These are phyloP conservation scores for Gastrolobium bilobum DNA, from an alignment of 306 rosid genomes.

Conservation along the genomic window DNA sequence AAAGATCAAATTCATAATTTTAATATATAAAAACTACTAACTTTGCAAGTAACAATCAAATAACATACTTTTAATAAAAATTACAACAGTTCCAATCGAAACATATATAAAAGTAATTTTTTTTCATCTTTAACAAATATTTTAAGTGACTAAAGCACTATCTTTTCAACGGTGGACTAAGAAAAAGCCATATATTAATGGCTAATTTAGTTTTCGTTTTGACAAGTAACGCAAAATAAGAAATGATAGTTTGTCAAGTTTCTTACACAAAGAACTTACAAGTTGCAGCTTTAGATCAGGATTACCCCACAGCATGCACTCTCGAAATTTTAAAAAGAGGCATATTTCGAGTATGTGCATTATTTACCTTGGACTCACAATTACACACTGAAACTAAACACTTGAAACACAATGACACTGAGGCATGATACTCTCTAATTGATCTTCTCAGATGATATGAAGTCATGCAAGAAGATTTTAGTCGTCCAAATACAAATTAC, in stretches of 20 bases:
- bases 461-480: too few species aligned
- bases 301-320: not conserved
- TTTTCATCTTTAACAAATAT: too few species aligned
- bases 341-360: constrained; percentile 10
- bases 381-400: constrained; percentile 12
- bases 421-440: not conserved
- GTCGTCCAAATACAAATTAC: too few species aligned
- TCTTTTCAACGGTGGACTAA: not conserved
- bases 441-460: too few species aligned
- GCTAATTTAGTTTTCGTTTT: not conserved
- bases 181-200: not conserved
- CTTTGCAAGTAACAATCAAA: too few species aligned
- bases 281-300: not conserved
- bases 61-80: too few species aligned
- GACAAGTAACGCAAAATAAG: not conserved
- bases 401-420: constrained; percentile 3
- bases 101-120: too few species aligned
- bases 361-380: constrained; percentile 8
- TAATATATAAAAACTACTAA: too few species aligned
- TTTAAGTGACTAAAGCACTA: not conserved
- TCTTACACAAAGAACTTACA: not conserved
- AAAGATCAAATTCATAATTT: too few species aligned
- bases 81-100: too few species aligned
- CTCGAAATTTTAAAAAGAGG: not conserved
- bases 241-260: not conserved